phyloP scores from a whole-genome alignment of 1,139 yeast genomes.

The Debaryomyces psychrophilus region DNA sequence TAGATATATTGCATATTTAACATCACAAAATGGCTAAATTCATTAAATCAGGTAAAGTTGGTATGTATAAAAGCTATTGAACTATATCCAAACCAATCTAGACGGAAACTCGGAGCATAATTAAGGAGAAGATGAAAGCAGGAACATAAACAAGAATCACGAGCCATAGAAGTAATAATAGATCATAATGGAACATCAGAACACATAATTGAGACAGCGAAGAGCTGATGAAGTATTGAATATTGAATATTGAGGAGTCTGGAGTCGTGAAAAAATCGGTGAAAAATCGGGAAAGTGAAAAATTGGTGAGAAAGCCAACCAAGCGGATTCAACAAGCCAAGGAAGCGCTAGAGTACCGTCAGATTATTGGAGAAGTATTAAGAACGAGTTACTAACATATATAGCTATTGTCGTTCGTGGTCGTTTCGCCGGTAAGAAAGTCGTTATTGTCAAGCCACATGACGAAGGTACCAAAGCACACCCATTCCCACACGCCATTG shows the following conservation, averaged over 20 bases:
- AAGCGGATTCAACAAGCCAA: not conserved
- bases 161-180: not conserved
- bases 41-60: constrained; percentile 99
- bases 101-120: constrained; percentile 2
- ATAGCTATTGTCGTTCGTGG: constrained; percentile 99
- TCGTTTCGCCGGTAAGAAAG: constrained; percentile 99
- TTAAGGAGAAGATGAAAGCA: not conserved
- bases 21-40: constrained; percentile 82
- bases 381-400: constrained; percentile 37
- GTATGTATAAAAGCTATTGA: constrained; percentile 56
- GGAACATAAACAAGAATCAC: not conserved
- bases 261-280: not conserved
- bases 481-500: constrained; percentile 99
- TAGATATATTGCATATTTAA: constrained; percentile 16
- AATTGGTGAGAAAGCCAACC: not conserved
- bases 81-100: constrained; percentile 1
- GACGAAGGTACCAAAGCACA: constrained; percentile 99
- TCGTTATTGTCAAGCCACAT: constrained; percentile 97
- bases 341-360: not conserved
- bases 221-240: no score
- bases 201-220: no score
- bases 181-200: no score
- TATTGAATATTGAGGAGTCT: not conserved
- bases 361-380: not conserved
- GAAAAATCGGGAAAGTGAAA: constrained; percentile 1